Evolutionary conservation across 768 basidiomycete genomes (phyloP).

Genomic region (Clitopilus passeckerianus): DNA sequence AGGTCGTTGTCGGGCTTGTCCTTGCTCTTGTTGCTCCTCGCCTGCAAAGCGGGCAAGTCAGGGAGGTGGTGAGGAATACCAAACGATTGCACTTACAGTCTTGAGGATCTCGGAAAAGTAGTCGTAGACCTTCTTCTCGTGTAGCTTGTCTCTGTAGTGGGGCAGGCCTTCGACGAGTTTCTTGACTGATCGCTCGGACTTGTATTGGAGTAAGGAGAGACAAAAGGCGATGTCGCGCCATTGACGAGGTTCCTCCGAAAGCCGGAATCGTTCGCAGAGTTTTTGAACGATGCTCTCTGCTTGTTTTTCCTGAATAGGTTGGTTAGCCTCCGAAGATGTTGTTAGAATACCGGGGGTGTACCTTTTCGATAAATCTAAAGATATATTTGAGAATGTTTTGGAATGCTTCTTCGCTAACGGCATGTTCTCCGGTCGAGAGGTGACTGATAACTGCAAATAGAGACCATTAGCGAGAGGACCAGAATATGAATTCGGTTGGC

Average conservation of each 20-base stretch:
- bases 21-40: constrained; percentile 85
- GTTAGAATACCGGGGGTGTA: constrained; percentile 19
- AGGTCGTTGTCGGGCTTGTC: constrained; percentile 92
- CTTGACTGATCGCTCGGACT: constrained; percentile 94
- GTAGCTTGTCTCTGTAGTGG: constrained; percentile 94
- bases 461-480: constrained; percentile 1
- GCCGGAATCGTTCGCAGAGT: constrained; percentile 91
- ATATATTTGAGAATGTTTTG: constrained; percentile 93
- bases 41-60: constrained; percentile 31
- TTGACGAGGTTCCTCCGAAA: constrained; percentile 84
- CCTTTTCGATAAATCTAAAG: constrained; percentile 97
- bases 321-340: not conserved
- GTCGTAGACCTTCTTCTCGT: constrained; percentile 76
- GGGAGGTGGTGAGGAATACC: not conserved
- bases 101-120: constrained; percentile 87
- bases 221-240: constrained; percentile 99
- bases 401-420: constrained; percentile 90
- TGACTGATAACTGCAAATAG: constrained; percentile 82
- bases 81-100: constrained; percentile 49
- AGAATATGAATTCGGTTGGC: constrained; percentile 12
- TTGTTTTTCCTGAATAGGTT: constrained; percentile 78
- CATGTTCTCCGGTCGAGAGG: constrained; percentile 83
- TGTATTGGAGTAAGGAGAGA: constrained; percentile 91
- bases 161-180: constrained; percentile 91
- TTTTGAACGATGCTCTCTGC: constrained; percentile 97